Base-by-base conservation (phyloP, 495 filamentous ascomycete species). In the Xylaria intraflava region DNA sequence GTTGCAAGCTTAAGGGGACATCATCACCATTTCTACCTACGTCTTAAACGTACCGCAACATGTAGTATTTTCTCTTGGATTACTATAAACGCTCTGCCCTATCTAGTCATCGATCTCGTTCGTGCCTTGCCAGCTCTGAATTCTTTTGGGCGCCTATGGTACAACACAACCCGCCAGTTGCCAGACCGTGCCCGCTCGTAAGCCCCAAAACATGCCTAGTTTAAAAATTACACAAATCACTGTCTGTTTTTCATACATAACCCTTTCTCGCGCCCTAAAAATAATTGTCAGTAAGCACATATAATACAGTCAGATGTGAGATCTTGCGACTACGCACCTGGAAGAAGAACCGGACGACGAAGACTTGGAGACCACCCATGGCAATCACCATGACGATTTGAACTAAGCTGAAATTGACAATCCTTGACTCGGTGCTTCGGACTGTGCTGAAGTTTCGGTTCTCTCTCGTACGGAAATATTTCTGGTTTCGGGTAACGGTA, bases 381-480 rank as follows among this genome's bases (percentile, higher is more conserved):
- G 85, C 86, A 57, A 97, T 80, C 80, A 97, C 93, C 82, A 97
- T 83, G 55, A 83, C 73, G 56, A 84, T 83, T 74, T 99, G 94
- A 52, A 96, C 86, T 42, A 99, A 76, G 63, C 88, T 95, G 72
- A 99, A 96, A 69, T 96, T 96, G 72, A 96, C 92, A 59, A 99
- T 97, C 40, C 94, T 78, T 58, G 78, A 80, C 76, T 99, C 94
- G 26, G 94, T 99, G 71, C 90, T 95, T 66, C 90, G 79, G 49
- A 99, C 94, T 5, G 94, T 99, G 71, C 89, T 95, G 73, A 97
- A 95, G 69, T 99, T 99, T 42, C 94, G 82, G 77, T 99, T 97
- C 77, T 99, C 94, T 57, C 94, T 83, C 2, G 94, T 99, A 29
- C 94, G 88, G 84, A 99, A 99, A 74, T 97, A 97, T 67, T 97